Evolutionary conservation across 1,284 basidiomycete genomes (phyloP), one percentile per base, ranked within the genome.

Genomic region (Malassezia restricta): DNA sequence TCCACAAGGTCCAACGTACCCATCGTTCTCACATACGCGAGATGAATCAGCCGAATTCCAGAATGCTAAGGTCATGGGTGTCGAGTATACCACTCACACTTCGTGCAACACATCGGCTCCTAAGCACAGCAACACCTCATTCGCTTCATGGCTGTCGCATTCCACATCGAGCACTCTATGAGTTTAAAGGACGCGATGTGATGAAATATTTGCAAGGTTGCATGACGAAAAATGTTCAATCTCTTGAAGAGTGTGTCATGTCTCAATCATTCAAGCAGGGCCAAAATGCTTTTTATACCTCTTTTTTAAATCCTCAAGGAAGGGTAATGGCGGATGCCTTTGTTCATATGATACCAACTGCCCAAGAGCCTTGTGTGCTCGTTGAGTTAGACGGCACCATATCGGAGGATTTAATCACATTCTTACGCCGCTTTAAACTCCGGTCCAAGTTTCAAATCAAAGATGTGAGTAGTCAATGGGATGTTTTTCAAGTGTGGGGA

Each of bases 281-380:
- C 8, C 17, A 74, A 48, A 76, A 78, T 35, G 82, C 83, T 5
- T 78, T 82, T 58, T 95, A 84, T 70, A 82, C 85, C 28, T 82
- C 83, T 0, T 83, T 96, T 66, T 76, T 96, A 29, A 86, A 89
- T 66, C 85, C 90, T 35, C 86, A 88, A 78, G 94, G 94, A 39
- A 81, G 91, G 65, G 82, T 95, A 29, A 77, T 95, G 32, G 83
- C 90, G 66, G 89, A 95, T 72, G 77, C 84, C 38, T 89, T 96
- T 74, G 77, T 92, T 51, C 86, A 89, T 72, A 82, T 42, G 20
- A 50, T 58, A 4, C 7, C 43, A 0, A 11, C 53, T 1, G 24
- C 47, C 0, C 37, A 51, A 1, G 56, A 62, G 0, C 58, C 74
- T 38, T 80, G 78, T 32, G 87, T 82, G 71, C 75, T 85, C 49